phyloP scores from a whole-genome alignment of 1,284 basidiomycete genomes.

The Dichomitus squalens region DNA sequence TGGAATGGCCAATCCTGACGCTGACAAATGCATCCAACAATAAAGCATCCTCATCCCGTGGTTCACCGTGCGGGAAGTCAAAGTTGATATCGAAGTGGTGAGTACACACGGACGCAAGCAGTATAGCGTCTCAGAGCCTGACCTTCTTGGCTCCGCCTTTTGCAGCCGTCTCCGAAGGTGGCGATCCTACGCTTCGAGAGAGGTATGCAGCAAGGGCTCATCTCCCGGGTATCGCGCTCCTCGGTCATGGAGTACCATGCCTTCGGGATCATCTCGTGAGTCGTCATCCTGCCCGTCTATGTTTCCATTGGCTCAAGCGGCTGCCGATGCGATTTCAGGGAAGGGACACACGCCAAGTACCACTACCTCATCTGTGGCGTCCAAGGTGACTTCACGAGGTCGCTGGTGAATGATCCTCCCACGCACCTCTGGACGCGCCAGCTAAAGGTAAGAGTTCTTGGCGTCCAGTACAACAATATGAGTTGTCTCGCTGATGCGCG shows the following conservation, averaged over 20 bases:
- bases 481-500: not conserved
- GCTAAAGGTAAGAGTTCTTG: constrained; percentile 51
- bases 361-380: constrained; percentile 76
- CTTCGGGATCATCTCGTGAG: constrained; percentile 71
- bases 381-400: constrained; percentile 70
- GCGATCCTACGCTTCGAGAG: constrained; percentile 66
- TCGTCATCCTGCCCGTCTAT: constrained; percentile 5
- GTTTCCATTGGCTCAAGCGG: constrained; percentile 7
- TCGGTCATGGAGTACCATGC: constrained; percentile 71
- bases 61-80: constrained; percentile 45
- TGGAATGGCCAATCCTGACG: too few species aligned
- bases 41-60: constrained; percentile 44
- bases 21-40: not conserved
- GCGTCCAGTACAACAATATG: not conserved
- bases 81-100: constrained; percentile 46
- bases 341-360: constrained; percentile 59
- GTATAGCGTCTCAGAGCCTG: constrained; percentile 6
- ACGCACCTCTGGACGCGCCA: constrained; percentile 69
- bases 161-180: constrained; percentile 68
- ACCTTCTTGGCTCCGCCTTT: constrained; percentile 6
- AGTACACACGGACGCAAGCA: constrained; percentile 15
- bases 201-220: constrained; percentile 72
- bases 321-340: constrained; percentile 38
- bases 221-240: constrained; percentile 66
- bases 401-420: constrained; percentile 62